Conservation (phyloP, 2,329 filamentous ascomycete genomes). For the Paraphoma chrysanthemicola region DNA sequence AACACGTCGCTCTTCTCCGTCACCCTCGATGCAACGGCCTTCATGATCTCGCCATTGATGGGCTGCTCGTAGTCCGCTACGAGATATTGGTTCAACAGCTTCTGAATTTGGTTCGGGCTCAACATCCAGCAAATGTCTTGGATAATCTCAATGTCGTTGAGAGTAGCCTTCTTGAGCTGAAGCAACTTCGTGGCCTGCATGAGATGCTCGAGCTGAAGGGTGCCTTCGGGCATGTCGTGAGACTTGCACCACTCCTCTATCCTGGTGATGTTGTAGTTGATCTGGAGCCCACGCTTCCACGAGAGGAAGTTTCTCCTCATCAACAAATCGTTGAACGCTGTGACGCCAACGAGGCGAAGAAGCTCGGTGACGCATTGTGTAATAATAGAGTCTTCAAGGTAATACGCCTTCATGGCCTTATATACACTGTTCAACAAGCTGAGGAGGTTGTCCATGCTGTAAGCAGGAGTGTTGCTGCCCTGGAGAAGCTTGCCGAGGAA, state of each 20-base stretch:
- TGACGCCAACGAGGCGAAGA: constrained; percentile 90
- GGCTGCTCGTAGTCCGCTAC: constrained; percentile 99
- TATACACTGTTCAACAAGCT: constrained; percentile 96
- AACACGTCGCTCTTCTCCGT: constrained; percentile 98
- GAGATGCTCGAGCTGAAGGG: constrained; percentile 93
- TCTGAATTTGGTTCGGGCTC: constrained; percentile 98
- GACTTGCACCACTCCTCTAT: constrained; percentile 99
- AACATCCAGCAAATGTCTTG: constrained; percentile 99
- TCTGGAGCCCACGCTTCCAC: constrained; percentile 98
- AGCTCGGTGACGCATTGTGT: constrained; percentile 95
- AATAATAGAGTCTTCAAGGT: constrained; percentile 94
- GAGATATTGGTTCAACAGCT: constrained; percentile 96
- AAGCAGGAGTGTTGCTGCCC: constrained; percentile 89
- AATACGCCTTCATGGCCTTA: constrained; percentile 99
- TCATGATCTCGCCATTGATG: constrained; percentile 99
- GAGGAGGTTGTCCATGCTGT: constrained; percentile 98
- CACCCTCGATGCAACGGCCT: constrained; percentile 93
- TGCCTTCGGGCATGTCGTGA: constrained; percentile 99
- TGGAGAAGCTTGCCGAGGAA: constrained; percentile 97
- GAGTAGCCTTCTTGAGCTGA: constrained; percentile 96
- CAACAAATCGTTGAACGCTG: constrained; percentile 95
- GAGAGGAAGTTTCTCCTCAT: constrained; percentile 99
- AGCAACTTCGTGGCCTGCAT: constrained; percentile 99
- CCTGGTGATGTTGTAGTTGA: constrained; percentile 99
- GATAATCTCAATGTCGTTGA: constrained; percentile 99